Percentiles rank a stretch among this genome's conserved stretches.
Conservation (phyloP, 2,329 filamentous ascomycete species). For the Biscogniauxia mediterranea region DNA sequence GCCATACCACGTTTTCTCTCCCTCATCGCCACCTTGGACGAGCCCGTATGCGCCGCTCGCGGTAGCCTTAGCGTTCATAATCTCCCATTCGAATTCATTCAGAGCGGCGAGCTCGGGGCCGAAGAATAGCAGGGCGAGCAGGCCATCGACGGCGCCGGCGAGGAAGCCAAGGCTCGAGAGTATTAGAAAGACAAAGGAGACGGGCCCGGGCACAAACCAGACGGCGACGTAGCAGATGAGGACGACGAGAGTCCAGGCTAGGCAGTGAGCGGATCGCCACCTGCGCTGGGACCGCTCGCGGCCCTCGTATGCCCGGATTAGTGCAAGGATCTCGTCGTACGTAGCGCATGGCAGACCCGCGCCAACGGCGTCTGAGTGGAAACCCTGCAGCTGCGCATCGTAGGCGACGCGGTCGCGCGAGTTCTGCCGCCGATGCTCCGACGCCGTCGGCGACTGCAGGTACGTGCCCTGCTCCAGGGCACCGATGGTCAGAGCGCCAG, state of each 20-base stretch:
- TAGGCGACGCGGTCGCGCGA: slow-evolving; percentile 32
- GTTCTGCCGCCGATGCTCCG: slow-evolving; percentile 22
- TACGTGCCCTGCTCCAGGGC: slow-evolving; percentile 37
- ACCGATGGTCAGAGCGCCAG: slow-evolving; percentile 12
- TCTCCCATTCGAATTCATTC: slow-evolving; percentile 92
- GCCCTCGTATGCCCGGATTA: slow-evolving; percentile 64
- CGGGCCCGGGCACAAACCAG: slow-evolving; percentile 80
- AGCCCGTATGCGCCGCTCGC: slow-evolving; percentile 32
- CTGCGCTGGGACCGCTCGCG: slow-evolving; percentile 72
- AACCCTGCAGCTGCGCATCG: slow-evolving; percentile 29
- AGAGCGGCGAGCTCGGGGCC: slow-evolving; percentile 78
- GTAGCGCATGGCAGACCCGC: slow-evolving; percentile 45
- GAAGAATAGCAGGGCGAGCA: slow-evolving; percentile 86
- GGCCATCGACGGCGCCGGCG: slow-evolving; percentile 76
- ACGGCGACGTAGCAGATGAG: slow-evolving; percentile 75
- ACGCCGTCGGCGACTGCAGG: slow-evolving; percentile 38
- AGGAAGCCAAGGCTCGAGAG: slow-evolving; percentile 74
- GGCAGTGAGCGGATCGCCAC: slow-evolving; percentile 73
- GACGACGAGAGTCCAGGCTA: slow-evolving; percentile 62
- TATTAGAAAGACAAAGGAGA: slow-evolving; percentile 78
- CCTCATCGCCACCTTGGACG: slow-evolving; percentile 15
- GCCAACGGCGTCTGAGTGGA: slow-evolving; percentile 13
- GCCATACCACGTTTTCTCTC: slow-evolving; percentile 19
- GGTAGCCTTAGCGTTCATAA: slow-evolving; percentile 62
- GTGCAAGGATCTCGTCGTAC: slow-evolving; percentile 71